Conservation (phyloP, 2,329 filamentous ascomycete genomes). For the Hypoxylon sp. region DNA sequence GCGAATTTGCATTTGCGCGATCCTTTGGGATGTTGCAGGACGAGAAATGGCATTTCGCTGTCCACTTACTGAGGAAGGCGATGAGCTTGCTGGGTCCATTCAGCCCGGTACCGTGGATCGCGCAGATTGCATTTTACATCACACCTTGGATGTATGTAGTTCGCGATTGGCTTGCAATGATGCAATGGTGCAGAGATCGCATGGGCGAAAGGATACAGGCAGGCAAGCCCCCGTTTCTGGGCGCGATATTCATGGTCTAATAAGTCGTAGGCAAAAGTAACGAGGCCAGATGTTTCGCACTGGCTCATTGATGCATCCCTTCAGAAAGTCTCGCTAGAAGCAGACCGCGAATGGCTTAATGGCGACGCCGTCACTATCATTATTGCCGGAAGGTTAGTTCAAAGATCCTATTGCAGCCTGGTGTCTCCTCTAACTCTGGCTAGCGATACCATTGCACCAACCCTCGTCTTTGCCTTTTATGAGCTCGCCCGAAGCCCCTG, state of each 20-base stretch:
- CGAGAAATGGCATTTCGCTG: constrained; percentile 36
- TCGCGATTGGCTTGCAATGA: constrained; percentile 32
- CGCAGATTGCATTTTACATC: constrained; percentile 31
- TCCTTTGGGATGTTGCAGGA: constrained; percentile 46
- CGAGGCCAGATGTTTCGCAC: constrained; percentile 30
- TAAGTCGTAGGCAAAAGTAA: constrained; percentile 23
- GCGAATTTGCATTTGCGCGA: constrained; percentile 45
- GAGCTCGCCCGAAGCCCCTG: constrained; percentile 26
- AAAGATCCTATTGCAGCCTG: not conserved
- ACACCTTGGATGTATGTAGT: constrained; percentile 29
- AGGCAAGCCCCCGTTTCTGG: not conserved
- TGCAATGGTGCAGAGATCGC: constrained; percentile 31
- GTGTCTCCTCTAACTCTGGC: not conserved
- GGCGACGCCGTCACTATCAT: constrained; percentile 35
- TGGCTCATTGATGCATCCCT: constrained; percentile 38
- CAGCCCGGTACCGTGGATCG: constrained; percentile 36
- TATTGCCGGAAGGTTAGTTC: constrained; percentile 32
- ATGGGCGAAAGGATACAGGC: constrained; percentile 33
- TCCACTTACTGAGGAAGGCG: constrained; percentile 25
- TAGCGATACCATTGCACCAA: constrained; percentile 36
- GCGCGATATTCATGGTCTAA: constrained; percentile 7
- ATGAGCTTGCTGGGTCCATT: constrained; percentile 31
- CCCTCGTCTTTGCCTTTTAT: constrained; percentile 35
- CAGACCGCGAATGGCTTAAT: constrained; percentile 30
- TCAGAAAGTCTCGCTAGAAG: constrained; percentile 33